These are phyloP conservation scores for Exophiala dermatitidis DNA, from an alignment of 2,329 filamentous ascomycete species.

Conservation along the genomic window DNA sequence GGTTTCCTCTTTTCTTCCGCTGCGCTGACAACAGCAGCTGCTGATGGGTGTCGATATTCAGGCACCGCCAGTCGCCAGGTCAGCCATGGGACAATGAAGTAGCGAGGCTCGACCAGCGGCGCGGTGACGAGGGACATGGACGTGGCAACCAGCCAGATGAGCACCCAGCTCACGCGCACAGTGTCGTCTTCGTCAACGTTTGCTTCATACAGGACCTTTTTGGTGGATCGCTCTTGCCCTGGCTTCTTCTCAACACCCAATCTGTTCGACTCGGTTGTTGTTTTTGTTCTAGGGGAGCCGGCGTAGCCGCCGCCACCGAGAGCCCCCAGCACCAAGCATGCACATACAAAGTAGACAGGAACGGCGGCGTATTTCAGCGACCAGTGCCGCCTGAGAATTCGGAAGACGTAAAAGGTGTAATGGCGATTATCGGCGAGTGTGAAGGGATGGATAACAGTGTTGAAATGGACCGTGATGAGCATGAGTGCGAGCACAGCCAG, in stretches of 20 bases:
- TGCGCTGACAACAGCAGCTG: neutral
- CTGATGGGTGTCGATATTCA: constrained; percentile 11
- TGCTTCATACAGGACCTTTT: no score
- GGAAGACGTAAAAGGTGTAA: constrained; percentile 95
- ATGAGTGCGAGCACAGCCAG: constrained; percentile 38
- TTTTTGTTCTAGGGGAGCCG: no score
- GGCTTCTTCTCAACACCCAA: no score
- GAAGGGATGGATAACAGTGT: constrained; percentile 93
- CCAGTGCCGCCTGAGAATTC: constrained; percentile 62
- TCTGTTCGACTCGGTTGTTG: no score
- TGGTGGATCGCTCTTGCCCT: no score
- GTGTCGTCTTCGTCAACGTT: constrained; percentile 18
- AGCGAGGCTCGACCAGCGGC: constrained; percentile 87
- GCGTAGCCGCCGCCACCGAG: constrained; percentile 39
- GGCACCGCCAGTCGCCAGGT: constrained; percentile 78
- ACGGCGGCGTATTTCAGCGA: constrained; percentile 60
- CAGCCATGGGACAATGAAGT: constrained; percentile 93
- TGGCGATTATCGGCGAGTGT: constrained; percentile 94
- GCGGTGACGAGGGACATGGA: constrained; percentile 75
- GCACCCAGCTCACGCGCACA: constrained; percentile 45
- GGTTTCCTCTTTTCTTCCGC: neutral
- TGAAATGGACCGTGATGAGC: constrained; percentile 58
- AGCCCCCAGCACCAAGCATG: constrained; percentile 59
- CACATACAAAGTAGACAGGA: constrained; percentile 62
- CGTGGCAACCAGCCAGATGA: constrained; percentile 62